Conservation (phyloP, 2,329 filamentous ascomycete species). For the Fusarium camptoceras region DNA sequence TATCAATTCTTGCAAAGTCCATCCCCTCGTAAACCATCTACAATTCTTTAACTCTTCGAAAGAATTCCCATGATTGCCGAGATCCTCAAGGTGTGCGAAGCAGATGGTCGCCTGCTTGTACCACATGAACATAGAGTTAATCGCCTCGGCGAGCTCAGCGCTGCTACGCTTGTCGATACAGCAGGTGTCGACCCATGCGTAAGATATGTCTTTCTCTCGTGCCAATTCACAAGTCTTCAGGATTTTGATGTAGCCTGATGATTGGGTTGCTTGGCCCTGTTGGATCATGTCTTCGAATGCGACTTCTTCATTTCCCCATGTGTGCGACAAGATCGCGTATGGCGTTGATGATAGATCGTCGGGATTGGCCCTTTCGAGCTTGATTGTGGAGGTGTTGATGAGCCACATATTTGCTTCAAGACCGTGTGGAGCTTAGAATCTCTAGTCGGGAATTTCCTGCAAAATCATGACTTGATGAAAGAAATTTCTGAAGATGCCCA, state of each 20-base stretch:
- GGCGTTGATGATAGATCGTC: background rate
- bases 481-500: rapidly evolving
- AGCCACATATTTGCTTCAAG: background rate
- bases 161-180: slow-evolving; percentile 14
- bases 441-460: background rate
- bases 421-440: rapidly evolving
- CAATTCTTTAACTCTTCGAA: background rate
- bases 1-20: slow-evolving; percentile 19
- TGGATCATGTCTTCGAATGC: background rate
- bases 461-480: background rate
- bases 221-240: background rate
- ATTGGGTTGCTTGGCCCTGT: rapidly evolving
- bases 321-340: slow-evolving; percentile 11
- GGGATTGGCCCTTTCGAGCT: background rate
- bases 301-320: background rate
- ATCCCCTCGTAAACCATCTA: slow-evolving; percentile 9
- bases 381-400: background rate
- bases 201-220: background rate
- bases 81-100: slow-evolving; percentile 6
- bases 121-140: slow-evolving; percentile 15
- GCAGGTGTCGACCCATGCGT: slow-evolving; percentile 14
- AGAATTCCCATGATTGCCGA: background rate
- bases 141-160: slow-evolving; percentile 6
- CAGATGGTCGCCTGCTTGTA: background rate
- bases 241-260: background rate